Conservation (phyloP, 306 rosid species). For the Malus sieversii region DNA sequence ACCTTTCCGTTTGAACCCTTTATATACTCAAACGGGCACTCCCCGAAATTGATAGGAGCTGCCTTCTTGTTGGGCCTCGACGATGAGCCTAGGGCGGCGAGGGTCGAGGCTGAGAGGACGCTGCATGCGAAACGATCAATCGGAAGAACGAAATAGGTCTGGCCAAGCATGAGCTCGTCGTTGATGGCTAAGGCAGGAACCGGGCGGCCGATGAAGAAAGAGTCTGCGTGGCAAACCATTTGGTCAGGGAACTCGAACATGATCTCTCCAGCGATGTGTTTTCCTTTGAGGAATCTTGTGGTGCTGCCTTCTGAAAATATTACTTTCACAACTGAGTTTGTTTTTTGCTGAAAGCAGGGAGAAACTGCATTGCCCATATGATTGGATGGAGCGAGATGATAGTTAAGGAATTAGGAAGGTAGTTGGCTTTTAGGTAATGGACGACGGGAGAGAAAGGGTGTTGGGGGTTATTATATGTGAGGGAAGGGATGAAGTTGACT, state of each 20-base stretch:
- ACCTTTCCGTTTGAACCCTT: conserved; percentile 50
- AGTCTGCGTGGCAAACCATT: conserved; percentile 73
- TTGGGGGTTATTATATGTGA: conserved; percentile 9
- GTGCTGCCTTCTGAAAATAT: conserved; percentile 56
- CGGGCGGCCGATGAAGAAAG: conserved; percentile 79
- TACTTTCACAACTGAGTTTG: conserved; percentile 26
- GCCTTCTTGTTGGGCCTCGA: conserved; percentile 27
- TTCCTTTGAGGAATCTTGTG: conserved; percentile 28
- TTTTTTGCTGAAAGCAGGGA: conserved; percentile 31
- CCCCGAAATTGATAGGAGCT: conserved; percentile 45
- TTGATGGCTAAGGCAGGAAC: conserved; percentile 59
- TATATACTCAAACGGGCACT: conserved; percentile 63
- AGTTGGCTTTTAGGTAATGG: not conserved
- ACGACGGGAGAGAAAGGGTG: not conserved
- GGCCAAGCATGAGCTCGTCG: conserved; percentile 53
- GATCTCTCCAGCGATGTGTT: conserved; percentile 73
- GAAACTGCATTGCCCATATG: conserved; percentile 53
- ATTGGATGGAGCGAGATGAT: not conserved
- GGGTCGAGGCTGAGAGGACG: conserved; percentile 49
- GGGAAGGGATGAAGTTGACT: conserved; percentile 39
- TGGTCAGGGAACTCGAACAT: conserved; percentile 79
- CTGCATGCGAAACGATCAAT: conserved; percentile 42
- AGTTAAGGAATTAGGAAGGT: not conserved
- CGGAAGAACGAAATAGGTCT: conserved; percentile 88
- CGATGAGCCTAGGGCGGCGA: conserved; percentile 26